phyloP scores from a whole-genome alignment of 1,139 yeast genomes.

The Hanseniaspora uvarum region DNA sequence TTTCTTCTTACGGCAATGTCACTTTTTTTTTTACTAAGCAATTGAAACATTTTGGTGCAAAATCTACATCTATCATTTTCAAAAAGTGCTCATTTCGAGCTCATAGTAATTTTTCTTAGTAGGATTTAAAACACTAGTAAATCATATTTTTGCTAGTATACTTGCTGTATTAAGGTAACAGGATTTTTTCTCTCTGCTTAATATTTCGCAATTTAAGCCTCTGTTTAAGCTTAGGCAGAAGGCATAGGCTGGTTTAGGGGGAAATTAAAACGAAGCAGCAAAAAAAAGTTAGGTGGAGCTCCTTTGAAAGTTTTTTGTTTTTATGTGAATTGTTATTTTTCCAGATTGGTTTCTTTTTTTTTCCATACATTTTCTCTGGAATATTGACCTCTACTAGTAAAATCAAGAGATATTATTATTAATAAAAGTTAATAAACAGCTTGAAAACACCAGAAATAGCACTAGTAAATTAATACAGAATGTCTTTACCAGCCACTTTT shows the following conservation, averaged over 20 bases:
- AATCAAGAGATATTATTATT: not conserved
- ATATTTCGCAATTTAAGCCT: not conserved
- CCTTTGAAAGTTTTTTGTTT: not conserved
- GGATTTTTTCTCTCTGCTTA: not conserved
- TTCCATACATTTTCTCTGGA: not conserved
- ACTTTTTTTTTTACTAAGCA: not conserved
- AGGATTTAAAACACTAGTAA: not conserved
- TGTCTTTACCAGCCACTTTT: slow-evolving; percentile 86
- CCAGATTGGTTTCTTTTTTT: not conserved
- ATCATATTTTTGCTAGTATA: not conserved
- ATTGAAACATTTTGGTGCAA: not conserved
- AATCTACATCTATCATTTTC: not conserved
- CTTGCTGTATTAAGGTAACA: not conserved
- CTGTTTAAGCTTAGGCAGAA: not conserved
- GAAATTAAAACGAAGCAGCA: not conserved
- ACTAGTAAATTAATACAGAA: slow-evolving; percentile 28
- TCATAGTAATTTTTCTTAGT: not conserved
- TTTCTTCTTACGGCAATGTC: not conserved
- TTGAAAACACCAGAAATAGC: slow-evolving; percentile 15
- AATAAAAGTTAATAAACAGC: not conserved
- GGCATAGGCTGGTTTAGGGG: not conserved
- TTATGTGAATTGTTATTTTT: not conserved
- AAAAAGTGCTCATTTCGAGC: not conserved
- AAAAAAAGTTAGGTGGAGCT: not conserved
- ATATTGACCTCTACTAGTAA: not conserved